These are phyloP conservation scores for Porogramme epimiltina DNA, from an alignment of 1,284 basidiomycete species.

Conservation along the genomic window DNA sequence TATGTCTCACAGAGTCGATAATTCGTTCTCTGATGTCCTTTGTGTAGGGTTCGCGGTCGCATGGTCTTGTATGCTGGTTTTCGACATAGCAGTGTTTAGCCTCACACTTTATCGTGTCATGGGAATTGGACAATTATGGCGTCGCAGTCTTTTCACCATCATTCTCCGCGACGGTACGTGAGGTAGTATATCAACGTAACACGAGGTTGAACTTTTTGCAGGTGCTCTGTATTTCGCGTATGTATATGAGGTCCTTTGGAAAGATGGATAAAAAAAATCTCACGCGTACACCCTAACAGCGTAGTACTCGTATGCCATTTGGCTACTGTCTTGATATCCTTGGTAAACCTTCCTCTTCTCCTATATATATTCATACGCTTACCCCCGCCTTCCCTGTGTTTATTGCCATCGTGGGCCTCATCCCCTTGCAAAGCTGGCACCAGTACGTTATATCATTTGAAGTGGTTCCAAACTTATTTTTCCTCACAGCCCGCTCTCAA, in stretches of 20 bases:
- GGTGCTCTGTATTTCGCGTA: conserved; percentile 7
- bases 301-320: conserved; percentile 7
- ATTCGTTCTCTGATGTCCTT: no score
- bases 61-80: conserved; percentile 6
- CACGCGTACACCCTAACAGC: neutral
- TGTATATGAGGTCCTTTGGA: neutral
- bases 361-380: no score
- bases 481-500: neutral
- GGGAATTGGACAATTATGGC: neutral
- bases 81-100: conserved; percentile 4
- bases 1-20: neutral
- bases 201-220: neutral
- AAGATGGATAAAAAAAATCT: no score
- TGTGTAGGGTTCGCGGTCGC: conserved; percentile 3
- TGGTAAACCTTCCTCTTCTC: neutral
- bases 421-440: no score
- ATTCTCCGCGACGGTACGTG: conserved; percentile 9
- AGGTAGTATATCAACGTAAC: no score
- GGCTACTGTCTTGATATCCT: conserved; percentile 3
- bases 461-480: no score
- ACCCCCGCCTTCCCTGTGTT: no score
- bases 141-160: conserved; percentile 2
- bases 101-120: conserved; percentile 3
- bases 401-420: no score
- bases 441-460: no score